phyloP scores from a whole-genome alignment of 1,284 basidiomycete genomes.

The Leccinum insigne region DNA sequence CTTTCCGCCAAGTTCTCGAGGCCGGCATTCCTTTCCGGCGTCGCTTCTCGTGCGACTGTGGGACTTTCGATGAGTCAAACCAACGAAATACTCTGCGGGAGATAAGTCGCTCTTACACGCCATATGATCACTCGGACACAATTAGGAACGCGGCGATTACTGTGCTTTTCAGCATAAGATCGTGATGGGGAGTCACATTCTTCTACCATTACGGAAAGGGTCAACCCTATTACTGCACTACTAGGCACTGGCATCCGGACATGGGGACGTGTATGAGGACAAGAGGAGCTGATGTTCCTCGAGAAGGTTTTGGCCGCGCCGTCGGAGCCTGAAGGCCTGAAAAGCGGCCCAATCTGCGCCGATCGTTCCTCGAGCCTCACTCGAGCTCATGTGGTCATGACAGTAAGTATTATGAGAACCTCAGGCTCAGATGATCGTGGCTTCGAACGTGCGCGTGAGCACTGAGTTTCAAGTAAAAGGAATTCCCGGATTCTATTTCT shows the following conservation, averaged over 20 bases:
- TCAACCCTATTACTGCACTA: not conserved
- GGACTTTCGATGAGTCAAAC: not conserved
- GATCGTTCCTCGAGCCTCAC: too few relatives aligned
- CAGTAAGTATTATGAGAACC: not conserved
- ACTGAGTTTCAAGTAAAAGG: not conserved
- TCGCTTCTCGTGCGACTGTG: not conserved
- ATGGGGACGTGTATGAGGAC: not conserved
- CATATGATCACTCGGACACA: not conserved
- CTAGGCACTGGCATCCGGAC: not conserved
- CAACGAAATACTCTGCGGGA: not conserved
- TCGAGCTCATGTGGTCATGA: not conserved
- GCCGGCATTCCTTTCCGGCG: not conserved
- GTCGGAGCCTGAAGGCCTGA: too few relatives aligned
- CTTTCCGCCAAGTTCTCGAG: not conserved
- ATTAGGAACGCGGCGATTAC: not conserved
- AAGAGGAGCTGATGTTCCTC: too few relatives aligned
- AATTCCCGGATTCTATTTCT: not conserved
- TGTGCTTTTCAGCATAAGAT: too few relatives aligned
- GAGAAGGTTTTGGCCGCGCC: too few relatives aligned
- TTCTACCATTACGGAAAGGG: not conserved
- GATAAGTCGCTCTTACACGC: not conserved
- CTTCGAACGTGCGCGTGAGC: not conserved
- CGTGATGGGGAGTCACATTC: not conserved
- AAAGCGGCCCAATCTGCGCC: too few relatives aligned
- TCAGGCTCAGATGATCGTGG: not conserved